Evolutionary conservation across 371 early-diverging fungal genomes (phyloP).

Genomic region (Enterocytospora artemiae): DNA sequence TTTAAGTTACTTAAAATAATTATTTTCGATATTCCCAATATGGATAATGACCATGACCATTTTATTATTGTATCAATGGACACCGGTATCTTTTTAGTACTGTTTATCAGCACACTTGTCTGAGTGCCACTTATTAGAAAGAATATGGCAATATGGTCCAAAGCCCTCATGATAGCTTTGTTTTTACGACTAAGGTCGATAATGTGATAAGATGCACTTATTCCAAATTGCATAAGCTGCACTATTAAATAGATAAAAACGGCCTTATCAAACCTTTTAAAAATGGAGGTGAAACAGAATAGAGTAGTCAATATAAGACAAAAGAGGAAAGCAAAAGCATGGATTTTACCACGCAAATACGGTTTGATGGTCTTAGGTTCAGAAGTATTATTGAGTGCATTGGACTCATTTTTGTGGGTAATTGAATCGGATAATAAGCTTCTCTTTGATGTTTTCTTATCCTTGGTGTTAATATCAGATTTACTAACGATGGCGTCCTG

Average conservation of each 20-base stretch:
- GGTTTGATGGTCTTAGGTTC: no score
- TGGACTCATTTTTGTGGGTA: no score
- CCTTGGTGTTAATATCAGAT: no score
- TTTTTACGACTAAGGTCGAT: constrained; percentile 33
- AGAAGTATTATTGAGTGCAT: no score
- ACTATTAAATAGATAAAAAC: constrained; percentile 43
- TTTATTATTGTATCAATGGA: not conserved
- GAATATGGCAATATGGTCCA: constrained; percentile 59
- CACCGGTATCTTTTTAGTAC: constrained; percentile 6
- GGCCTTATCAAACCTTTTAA: constrained; percentile 17
- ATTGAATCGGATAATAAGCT: no score
- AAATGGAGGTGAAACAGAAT: no score
- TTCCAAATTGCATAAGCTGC: constrained; percentile 56
- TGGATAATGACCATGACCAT: not conserved
- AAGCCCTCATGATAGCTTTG: constrained; percentile 34
- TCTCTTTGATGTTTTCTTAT: no score
- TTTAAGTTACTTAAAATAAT: constrained; percentile 2
- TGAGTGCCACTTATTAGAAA: constrained; percentile 58
- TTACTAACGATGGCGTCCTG: no score
- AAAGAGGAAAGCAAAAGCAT: no score
- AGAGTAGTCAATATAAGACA: no score
- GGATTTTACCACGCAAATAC: no score
- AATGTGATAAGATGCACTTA: constrained; percentile 55
- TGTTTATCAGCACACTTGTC: constrained; percentile 47
- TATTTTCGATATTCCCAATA: constrained; percentile 10